Base-by-base conservation (phyloP, 2,329 filamentous ascomycete genomes). In the Trichoderma sp. region DNA sequence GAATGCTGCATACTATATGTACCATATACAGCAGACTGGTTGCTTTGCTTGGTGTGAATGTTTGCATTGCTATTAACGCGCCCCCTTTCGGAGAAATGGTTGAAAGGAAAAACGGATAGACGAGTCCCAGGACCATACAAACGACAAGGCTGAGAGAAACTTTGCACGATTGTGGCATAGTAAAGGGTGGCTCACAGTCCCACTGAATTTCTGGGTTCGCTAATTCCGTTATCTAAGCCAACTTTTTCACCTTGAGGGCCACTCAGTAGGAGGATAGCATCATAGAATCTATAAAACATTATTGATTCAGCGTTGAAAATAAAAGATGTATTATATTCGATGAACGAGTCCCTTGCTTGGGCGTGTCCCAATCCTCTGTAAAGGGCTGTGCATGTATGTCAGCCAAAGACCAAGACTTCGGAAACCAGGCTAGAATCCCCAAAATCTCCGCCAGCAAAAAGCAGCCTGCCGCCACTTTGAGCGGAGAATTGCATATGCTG, bases 401-500 rank as follows among this genome's bases (percentile, higher is more conserved):
- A 66, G 52, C 24, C 14, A 34, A 7, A 18, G 34, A 16, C n/a
- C 37, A 52, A 46, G 55, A 46, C 37, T 46, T 37, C 51, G 34
- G 61, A 34, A 37, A 65, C 43, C 26, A 49, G 46, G 46, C n/a
- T 49, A 55, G 60, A 21, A 39, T 16, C 24, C 32, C 24, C 32
- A 64, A 54, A 54, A 64, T 55, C 60, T 51, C 60, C 60, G 60
- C 49, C 49, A 54, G 34, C 32, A 55, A 64, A 54, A 43, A 37
- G 60, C 24, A 54, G 43, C n/a, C 32, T 37, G 43, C 59, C 59
- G 24, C 59, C 32, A 51, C 28, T 49, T 43, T 37, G 51, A 24
- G 39, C 52, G 63, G 63, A 66, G 63, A 66, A 66, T 56, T 66
- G 63, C 54, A 43, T 58, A 58, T 58, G 58, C 39, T 43, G 39